A percentile compares a stretch with the other conserved stretches of the same genome.
These are phyloP conservation scores for Fusarium penzigii DNA, from an alignment of 2,329 filamentous ascomycete genomes.

Conservation along the genomic window DNA sequence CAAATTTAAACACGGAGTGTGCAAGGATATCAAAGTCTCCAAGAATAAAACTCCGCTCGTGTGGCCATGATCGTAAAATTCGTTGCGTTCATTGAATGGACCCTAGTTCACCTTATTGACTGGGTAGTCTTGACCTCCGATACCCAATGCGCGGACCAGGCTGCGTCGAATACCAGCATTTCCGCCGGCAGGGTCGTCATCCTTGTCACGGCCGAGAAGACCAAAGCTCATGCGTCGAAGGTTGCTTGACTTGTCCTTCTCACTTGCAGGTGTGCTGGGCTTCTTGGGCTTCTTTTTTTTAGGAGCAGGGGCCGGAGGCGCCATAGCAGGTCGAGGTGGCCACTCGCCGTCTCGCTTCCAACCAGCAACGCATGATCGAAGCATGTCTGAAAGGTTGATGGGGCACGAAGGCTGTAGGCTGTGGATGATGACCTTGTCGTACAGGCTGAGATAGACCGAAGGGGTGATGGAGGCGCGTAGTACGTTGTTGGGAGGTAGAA, in stretches of 20 bases:
- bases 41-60: not conserved
- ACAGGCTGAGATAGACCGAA: constrained; percentile 76
- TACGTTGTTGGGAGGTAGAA: constrained; percentile 72
- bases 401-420: constrained; percentile 81
- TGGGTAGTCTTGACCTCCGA: constrained; percentile 32
- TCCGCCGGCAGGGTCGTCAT: constrained; percentile 29
- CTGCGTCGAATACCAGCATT: constrained; percentile 47
- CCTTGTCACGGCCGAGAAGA: constrained; percentile 44
- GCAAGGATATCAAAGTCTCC: not conserved
- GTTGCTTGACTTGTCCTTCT: constrained; percentile 30
- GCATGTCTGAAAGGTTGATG: constrained; percentile 82
- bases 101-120: constrained; percentile 18
- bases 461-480: constrained; percentile 77
- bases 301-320: constrained; percentile 36
- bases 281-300: constrained; percentile 43
- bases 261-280: constrained; percentile 10
- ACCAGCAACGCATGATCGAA: constrained; percentile 77
- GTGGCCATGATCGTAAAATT: constrained; percentile 21
- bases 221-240: constrained; percentile 50
- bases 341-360: constrained; percentile 95
- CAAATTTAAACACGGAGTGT: not conserved
- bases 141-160: constrained; percentile 47
- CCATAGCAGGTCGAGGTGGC: constrained; percentile 62
- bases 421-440: constrained; percentile 84
- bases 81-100: constrained; percentile 5